Conservation (phyloP, 148 eudicot species). For the Oxyria digyna region DNA sequence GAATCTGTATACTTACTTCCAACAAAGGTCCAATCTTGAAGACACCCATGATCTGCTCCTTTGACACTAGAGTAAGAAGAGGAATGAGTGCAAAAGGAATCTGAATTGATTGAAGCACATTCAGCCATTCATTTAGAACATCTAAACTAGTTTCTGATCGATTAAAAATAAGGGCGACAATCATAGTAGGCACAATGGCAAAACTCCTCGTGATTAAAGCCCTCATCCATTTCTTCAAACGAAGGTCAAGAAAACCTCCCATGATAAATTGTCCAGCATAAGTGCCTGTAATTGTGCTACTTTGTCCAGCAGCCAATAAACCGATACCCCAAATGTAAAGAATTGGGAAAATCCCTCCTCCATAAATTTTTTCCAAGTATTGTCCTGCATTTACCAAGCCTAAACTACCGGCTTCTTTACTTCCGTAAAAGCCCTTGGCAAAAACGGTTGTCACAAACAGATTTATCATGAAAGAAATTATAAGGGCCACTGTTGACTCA, state of each 20-base stretch:
- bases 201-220: conserved; percentile 75
- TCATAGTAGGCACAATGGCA: conserved; percentile 80
- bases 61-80: conserved; percentile 63
- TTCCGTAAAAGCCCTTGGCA: conserved; percentile 74
- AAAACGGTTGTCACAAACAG: conserved; percentile 72
- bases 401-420: conserved; percentile 43
- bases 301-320: conserved; percentile 82
- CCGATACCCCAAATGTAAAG: conserved; percentile 93
- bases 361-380: conserved; percentile 59
- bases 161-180: conserved; percentile 59
- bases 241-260: conserved; percentile 78
- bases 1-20: conserved; percentile 31
- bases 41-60: conserved; percentile 59
- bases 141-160: conserved; percentile 58
- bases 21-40: conserved; percentile 50
- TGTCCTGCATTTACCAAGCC: conserved; percentile 80
- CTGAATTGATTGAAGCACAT: conserved; percentile 78
- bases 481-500: conserved; percentile 57
- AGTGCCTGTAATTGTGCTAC: conserved; percentile 88
- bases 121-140: conserved; percentile 76
- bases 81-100: conserved; percentile 89
- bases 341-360: conserved; percentile 65
- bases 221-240: conserved; percentile 67
- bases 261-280: conserved; percentile 86
- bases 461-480: conserved; percentile 61